A percentile compares a stretch with the other conserved stretches of the same genome.
These are phyloP conservation scores for Chaetothyriales sp. DNA, from an alignment of 2,329 filamentous ascomycete genomes.

Conservation along the genomic window DNA sequence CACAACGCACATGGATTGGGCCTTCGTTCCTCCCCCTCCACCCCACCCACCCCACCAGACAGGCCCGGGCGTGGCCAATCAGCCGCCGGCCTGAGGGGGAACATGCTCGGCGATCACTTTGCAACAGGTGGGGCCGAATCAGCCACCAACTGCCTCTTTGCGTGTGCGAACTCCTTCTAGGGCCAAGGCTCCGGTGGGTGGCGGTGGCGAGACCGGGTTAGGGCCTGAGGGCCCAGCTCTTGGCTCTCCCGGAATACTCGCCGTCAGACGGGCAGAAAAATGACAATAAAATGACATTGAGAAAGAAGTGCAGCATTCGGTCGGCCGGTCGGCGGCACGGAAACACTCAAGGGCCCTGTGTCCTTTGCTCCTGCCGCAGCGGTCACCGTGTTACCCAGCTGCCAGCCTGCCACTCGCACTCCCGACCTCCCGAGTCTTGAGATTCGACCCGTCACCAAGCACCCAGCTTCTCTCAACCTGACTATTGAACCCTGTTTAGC, in stretches of 20 bases:
- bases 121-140: neutral
- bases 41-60: neutral
- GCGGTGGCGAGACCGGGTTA: too few relatives aligned
- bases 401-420: neutral
- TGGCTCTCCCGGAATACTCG: too few relatives aligned
- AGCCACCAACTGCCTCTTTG: neutral
- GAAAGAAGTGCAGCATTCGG: too few relatives aligned
- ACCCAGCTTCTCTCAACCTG: neutral
- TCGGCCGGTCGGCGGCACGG: too few relatives aligned
- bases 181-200: neutral
- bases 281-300: too few relatives aligned
- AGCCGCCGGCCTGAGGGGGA: neutral
- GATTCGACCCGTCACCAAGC: neutral
- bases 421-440: neutral
- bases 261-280: too few relatives aligned
- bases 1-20: neutral
- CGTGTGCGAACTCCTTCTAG: neutral
- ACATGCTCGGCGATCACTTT: neutral
- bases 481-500: neutral
- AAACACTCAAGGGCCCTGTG: too few relatives aligned
- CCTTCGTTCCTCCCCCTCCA: neutral
- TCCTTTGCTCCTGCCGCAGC: neutral
- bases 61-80: neutral
- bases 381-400: neutral
- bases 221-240: too few relatives aligned